phyloP scores from a whole-genome alignment of 139 green algal genomes.

The Closterium sp. region DNA sequence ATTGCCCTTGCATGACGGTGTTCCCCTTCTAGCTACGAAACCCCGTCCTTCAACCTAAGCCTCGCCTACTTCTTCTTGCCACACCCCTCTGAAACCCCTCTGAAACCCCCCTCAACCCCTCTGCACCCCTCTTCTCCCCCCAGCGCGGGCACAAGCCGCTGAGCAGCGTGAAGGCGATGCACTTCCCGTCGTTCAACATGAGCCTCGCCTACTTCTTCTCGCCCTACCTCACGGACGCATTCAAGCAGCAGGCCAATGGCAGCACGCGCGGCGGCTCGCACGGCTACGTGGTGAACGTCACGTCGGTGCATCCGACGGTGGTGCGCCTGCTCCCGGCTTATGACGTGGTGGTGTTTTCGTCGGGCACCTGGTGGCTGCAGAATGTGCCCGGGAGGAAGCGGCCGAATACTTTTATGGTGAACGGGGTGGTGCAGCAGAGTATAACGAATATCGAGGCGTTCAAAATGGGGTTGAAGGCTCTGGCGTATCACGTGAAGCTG shows the following conservation, averaged over 20 bases:
- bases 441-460: background rate
- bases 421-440: background rate
- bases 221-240: conserved; percentile 2
- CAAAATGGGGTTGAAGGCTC: background rate
- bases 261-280: background rate
- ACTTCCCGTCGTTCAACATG: background rate
- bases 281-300: conserved; percentile 9
- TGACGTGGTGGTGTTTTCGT: background rate
- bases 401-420: conserved; percentile 1
- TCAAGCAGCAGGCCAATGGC: background rate
- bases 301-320: background rate
- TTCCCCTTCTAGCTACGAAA: too few species aligned
- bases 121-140: background rate
- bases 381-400: background rate
- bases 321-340: background rate
- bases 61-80: too few species aligned
- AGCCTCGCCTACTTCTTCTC: background rate
- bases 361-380: conserved; percentile 1
- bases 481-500: background rate
- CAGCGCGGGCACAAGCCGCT: background rate
- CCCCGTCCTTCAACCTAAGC: too few species aligned
- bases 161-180: background rate
- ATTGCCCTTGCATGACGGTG: too few species aligned
- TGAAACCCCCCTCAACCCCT: background rate
- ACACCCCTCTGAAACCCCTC: too few species aligned